Base-by-base conservation (phyloP, 345 rosid genomes). In the Pelargonium nanum region DNA sequence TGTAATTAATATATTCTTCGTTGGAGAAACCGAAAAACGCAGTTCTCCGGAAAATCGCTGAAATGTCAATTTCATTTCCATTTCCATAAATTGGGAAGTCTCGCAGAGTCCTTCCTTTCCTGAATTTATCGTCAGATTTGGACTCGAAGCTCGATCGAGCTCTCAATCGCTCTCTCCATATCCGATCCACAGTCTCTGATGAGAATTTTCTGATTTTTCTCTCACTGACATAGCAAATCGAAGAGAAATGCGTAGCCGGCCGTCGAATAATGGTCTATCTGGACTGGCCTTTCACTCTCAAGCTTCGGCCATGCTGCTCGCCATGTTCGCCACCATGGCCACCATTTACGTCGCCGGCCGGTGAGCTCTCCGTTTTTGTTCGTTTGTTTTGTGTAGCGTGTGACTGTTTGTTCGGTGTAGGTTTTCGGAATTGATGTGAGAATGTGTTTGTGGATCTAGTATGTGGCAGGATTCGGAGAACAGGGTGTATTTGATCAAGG, bases 381-480 rank as follows among this genome's bases (percentile, higher is more conserved):
- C n/a, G 45, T 51, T 19, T 16, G 0, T 22, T 23, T 19, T 5
- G 20, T 28, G 19, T 2, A 22, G 3, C 22, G 19, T 7, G 53
- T 5, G 10, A 6, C 20, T 30, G 20, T n/a, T 62, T 65, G 50
- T 15, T 19, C 19, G 58, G 19, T 26, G 50, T 57, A 20, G 22
- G 21, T 26, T 20, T 26, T 60, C n/a, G 23, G 44, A 20, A 28
- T 34, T 32, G 22, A 19, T 40, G 19, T 24, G 45, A 30, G 19
- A 13, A 56, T 58, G 48, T 40, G 48, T 40, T 10, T 40, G 48
- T 40, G 48, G 48, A 40, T 53, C 48, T 54, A 82, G 84, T n/a
- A 59, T 80, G 54, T 80, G 87, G 85, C 77, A 67, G 73, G 85
- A 80, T 20, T 79, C 85, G 15, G 82, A 72, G 67, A 65, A 32